Conservation (phyloP, 2,329 filamentous ascomycete genomes). For the Fusarium caatingaense region DNA sequence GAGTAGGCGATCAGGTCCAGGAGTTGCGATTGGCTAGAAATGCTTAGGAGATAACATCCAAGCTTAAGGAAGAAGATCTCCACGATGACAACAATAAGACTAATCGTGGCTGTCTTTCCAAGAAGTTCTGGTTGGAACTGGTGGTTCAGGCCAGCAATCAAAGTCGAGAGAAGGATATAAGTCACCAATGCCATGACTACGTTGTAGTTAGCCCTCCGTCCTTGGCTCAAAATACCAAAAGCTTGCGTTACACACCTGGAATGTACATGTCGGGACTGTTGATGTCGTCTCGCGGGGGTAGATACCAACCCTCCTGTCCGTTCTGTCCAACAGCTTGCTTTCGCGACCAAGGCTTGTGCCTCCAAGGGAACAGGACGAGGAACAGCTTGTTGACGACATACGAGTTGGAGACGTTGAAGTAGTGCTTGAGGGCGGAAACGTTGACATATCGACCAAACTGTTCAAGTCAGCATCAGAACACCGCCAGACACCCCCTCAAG, state of each 20-base stretch:
- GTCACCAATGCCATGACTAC: conserved; percentile 94
- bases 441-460: conserved; percentile 82
- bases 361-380: conserved; percentile 96
- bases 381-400: conserved; percentile 95
- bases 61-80: conserved; percentile 93
- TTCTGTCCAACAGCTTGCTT: conserved; percentile 80
- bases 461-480: conserved; percentile 26
- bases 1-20: conserved; percentile 95
- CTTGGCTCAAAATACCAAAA: no score
- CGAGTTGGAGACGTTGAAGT: conserved; percentile 98
- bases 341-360: conserved; percentile 96
- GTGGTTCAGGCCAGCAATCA: conserved; percentile 88
- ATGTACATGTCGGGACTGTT: conserved; percentile 99
- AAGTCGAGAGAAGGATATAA: conserved; percentile 92
- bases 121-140: conserved; percentile 95
- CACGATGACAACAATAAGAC: conserved; percentile 82
- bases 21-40: conserved; percentile 92
- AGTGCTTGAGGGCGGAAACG: conserved; percentile 93
- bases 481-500: background rate
- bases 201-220: conserved; percentile 37
- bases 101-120: conserved; percentile 87
- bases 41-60: conserved; percentile 92
- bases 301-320: conserved; percentile 80
- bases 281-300: conserved; percentile 92
- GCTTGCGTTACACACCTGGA: conserved; percentile 62